Percentiles rank a stretch among this genome's conserved stretches.
These are phyloP conservation scores for Naganishia antarctica DNA, from an alignment of 768 basidiomycete genomes.

Conservation along the genomic window DNA sequence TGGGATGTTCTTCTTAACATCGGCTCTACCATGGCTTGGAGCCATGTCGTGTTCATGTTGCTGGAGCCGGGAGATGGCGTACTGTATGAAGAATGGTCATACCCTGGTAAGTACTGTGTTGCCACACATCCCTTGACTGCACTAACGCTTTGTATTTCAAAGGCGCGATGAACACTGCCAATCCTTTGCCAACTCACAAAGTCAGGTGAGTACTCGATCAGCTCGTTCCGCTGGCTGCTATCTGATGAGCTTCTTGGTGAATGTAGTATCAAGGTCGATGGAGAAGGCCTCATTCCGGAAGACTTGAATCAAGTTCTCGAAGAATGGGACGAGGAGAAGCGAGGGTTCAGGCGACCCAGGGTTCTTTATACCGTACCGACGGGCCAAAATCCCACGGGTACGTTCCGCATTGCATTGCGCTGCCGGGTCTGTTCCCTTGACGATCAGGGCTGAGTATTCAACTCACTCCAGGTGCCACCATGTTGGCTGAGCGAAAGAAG, in stretches of 20 bases:
- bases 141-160: no score
- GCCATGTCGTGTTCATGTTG: constrained; percentile 59
- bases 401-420: neutral
- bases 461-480: constrained; percentile 55
- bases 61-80: constrained; percentile 51
- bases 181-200: constrained; percentile 34
- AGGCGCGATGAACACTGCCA: constrained; percentile 49
- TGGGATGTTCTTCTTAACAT: constrained; percentile 55
- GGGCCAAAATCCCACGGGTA: constrained; percentile 75
- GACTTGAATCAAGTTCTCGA: constrained; percentile 60
- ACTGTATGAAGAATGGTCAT: constrained; percentile 60
- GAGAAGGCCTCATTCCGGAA: constrained; percentile 63
- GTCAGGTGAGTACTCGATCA: constrained; percentile 28
- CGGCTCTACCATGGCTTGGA: constrained; percentile 55
- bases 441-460: neutral
- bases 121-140: no score
- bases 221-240: constrained; percentile 51
- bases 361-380: constrained; percentile 58
- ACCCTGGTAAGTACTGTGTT: no score
- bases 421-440: neutral
- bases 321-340: constrained; percentile 62
- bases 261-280: constrained; percentile 60
- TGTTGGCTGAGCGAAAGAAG: constrained; percentile 63
- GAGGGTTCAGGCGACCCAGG: constrained; percentile 57
- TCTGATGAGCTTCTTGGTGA: constrained; percentile 48